Conservation (phyloP, 768 basidiomycete genomes). For the Piloderma croceum region DNA sequence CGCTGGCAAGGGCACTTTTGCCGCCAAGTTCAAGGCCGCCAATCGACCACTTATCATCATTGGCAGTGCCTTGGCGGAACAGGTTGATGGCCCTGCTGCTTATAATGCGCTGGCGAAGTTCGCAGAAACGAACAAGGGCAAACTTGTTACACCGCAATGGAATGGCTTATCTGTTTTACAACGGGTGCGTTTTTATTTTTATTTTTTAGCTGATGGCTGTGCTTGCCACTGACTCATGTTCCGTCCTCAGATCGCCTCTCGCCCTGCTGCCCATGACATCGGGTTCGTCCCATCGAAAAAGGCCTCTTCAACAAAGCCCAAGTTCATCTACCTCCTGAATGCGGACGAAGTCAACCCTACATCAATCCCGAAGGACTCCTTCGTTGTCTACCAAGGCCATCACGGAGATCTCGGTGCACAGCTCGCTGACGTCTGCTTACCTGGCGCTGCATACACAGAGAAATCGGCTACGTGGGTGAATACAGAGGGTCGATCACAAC, state of each 20-base stretch:
- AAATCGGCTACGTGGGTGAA: constrained; percentile 91
- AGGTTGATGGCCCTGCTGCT: constrained; percentile 73
- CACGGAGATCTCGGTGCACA: constrained; percentile 97
- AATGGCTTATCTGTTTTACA: constrained; percentile 92
- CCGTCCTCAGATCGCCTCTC: constrained; percentile 73
- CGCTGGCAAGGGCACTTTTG: constrained; percentile 74
- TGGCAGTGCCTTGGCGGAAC: constrained; percentile 82
- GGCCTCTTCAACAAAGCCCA: constrained; percentile 72
- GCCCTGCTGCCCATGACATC: constrained; percentile 90
- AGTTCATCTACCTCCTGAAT: constrained; percentile 95
- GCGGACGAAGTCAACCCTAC: constrained; percentile 90
- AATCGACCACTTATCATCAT: constrained; percentile 92
- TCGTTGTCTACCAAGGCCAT: constrained; percentile 98
- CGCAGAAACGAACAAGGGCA: constrained; percentile 70
- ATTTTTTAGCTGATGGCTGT: constrained; percentile 1
- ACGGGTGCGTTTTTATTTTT: constrained; percentile 51
- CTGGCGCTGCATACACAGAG: constrained; percentile 92
- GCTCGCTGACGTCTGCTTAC: constrained; percentile 94
- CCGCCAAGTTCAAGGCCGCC: constrained; percentile 80
- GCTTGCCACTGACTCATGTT: constrained; percentile 3
- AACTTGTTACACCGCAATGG: constrained; percentile 84
- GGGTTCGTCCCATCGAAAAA: constrained; percentile 86
- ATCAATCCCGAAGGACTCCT: constrained; percentile 84
- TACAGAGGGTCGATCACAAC: constrained; percentile 89
- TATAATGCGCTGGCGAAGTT: constrained; percentile 76